Evolutionary conservation across 192 early-diverging fungal species (phyloP).

Genomic region (Rhizophlyctis rosea): DNA sequence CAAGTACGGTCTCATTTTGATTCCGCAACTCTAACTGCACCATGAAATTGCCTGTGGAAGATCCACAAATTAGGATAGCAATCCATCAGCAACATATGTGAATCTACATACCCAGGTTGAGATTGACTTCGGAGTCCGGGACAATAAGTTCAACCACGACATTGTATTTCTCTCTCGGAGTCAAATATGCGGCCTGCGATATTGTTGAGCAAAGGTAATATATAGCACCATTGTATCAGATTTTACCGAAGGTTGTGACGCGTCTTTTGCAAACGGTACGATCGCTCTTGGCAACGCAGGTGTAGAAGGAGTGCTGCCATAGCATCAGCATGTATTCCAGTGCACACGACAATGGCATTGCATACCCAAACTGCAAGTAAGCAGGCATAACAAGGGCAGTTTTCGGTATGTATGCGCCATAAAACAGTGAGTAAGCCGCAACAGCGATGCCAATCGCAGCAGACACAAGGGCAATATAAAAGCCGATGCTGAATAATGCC

Average conservation of each 20-base stretch:
- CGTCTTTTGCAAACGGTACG: too few species aligned
- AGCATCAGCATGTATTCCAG: too few species aligned
- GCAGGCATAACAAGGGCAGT: constrained; percentile 51
- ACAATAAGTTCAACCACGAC: constrained; percentile 53
- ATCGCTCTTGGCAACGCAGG: too few species aligned
- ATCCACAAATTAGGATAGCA: neutral
- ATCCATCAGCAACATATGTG: neutral
- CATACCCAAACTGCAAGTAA: constrained; percentile 51
- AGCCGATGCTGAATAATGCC: constrained; percentile 30
- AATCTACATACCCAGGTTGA: constrained; percentile 33
- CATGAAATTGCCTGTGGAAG: constrained; percentile 60
- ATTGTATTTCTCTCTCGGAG: constrained; percentile 58
- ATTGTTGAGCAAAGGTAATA: too few species aligned
- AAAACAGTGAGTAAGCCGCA: constrained; percentile 54
- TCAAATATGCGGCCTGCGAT: constrained; percentile 14
- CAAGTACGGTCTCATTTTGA: constrained; percentile 29
- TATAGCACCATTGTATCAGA: too few species aligned
- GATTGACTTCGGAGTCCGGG: constrained; percentile 60
- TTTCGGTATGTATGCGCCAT: constrained; percentile 60
- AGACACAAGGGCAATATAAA: constrained; percentile 30
- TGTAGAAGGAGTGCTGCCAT: too few species aligned
- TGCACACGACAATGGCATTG: too few species aligned
- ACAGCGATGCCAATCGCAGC: constrained; percentile 27
- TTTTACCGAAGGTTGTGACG: too few species aligned
- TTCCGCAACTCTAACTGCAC: constrained; percentile 52